Conservation (phyloP, 2,329 filamentous ascomycete genomes). For the Pyrenophora teres region DNA sequence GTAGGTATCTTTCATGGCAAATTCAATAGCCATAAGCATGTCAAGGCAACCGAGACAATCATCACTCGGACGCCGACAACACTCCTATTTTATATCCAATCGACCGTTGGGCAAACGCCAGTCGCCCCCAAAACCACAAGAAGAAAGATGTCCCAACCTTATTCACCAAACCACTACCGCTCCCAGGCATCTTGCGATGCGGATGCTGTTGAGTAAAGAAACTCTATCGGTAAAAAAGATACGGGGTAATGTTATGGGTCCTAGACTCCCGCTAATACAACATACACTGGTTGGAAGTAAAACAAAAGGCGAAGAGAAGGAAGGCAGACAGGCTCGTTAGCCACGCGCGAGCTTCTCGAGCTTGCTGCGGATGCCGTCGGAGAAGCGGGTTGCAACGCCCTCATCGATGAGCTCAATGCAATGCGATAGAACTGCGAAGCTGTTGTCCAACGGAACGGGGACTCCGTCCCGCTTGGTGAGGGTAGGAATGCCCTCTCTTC, state of each 20-base stretch:
- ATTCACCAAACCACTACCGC: background rate
- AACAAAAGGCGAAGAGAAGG: conserved; percentile 11
- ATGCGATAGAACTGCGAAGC: conserved; percentile 56
- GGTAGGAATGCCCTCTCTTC: conserved; percentile 58
- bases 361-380: conserved; percentile 61
- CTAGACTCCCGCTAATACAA: conserved; percentile 8
- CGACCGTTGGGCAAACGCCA: no score
- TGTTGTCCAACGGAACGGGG: conserved; percentile 54
- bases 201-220: conserved; percentile 16
- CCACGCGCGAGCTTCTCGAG: conserved; percentile 53
- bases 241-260: background rate
- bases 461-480: conserved; percentile 58
- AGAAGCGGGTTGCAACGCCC: conserved; percentile 57
- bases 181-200: conserved; percentile 21
- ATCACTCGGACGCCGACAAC: conserved; percentile 9
- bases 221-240: conserved; percentile 15
- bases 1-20: conserved; percentile 4
- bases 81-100: background rate
- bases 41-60: conserved; percentile 6
- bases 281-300: conserved; percentile 5
- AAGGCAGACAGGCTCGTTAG: background rate
- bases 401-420: conserved; percentile 60
- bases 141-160: no score
- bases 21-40: background rate
- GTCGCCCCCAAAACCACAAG: no score